Percentiles rank a stretch among this genome's conserved stretches.
phyloP scores from a whole-genome alignment of 2,329 filamentous ascomycete species.

The Boeremia exigua region DNA sequence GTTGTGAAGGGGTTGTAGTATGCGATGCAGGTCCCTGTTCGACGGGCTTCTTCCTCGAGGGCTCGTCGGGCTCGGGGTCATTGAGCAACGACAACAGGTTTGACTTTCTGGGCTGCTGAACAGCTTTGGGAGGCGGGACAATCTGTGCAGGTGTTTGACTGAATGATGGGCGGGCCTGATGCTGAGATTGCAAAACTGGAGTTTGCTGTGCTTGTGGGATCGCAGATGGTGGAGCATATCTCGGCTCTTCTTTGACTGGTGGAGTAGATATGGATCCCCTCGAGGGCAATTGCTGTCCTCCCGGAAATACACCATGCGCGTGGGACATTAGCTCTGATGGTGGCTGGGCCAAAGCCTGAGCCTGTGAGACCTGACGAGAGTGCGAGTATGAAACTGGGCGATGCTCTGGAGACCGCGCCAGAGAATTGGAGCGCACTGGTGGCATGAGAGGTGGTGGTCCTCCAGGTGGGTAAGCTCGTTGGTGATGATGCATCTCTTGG shows the following conservation, averaged over 20 bases:
- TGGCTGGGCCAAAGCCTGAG: conserved; percentile 31
- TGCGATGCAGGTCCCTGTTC: conserved; percentile 44
- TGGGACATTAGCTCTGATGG: conserved; percentile 31
- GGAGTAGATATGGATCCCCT: conserved; percentile 37
- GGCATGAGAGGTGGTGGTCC: conserved; percentile 27
- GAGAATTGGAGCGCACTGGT: conserved; percentile 35
- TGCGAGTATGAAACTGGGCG: conserved; percentile 39
- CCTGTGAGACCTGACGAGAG: conserved; percentile 34
- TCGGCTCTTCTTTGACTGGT: conserved; percentile 44
- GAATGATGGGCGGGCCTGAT: conserved; percentile 30
- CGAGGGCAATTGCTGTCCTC: conserved; percentile 30
- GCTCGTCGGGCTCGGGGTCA: conserved; percentile 46
- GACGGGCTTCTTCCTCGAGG: conserved; percentile 41
- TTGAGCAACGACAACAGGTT: conserved; percentile 49
- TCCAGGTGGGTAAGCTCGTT: conserved; percentile 32
- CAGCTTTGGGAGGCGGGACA: conserved; percentile 33
- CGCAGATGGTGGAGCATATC: conserved; percentile 32
- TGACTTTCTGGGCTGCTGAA: conserved; percentile 44
- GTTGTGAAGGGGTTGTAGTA: conserved; percentile 44
- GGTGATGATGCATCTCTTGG: conserved; percentile 37
- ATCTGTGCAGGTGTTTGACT: conserved; percentile 27
- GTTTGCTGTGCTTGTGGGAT: conserved; percentile 28
- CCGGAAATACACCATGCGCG: conserved; percentile 22
- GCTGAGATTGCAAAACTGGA: conserved; percentile 28
- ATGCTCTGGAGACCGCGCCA: conserved; percentile 40